phyloP scores from a whole-genome alignment of 2,329 filamentous ascomycete genomes.

The Pseudocercospora macadamiae region DNA sequence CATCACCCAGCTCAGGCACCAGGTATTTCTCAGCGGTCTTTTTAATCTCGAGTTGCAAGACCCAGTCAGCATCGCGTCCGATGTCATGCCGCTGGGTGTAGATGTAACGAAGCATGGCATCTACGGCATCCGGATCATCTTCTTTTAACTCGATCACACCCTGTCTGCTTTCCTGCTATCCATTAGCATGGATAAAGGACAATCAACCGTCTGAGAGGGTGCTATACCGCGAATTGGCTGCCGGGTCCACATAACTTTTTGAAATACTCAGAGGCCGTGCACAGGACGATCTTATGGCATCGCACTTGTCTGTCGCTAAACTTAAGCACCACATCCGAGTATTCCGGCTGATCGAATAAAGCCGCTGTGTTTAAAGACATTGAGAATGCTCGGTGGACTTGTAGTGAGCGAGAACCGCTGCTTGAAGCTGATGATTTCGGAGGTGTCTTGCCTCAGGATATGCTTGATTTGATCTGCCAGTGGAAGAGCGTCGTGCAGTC shows the following conservation, averaged over 20 bases:
- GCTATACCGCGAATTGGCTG: conserved; percentile 9
- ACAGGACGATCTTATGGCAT: conserved; percentile 19
- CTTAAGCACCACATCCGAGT: conserved; percentile 13
- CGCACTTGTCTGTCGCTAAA: conserved; percentile 12
- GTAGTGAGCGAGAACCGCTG: too few species aligned
- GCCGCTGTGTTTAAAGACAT: conserved; percentile 4
- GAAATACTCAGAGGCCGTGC: conserved; percentile 18
- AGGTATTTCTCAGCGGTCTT: background rate
- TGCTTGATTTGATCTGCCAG: too few species aligned
- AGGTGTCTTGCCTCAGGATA: too few species aligned
- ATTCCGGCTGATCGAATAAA: conserved; percentile 6
- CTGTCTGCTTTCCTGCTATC: conserved; percentile 1
- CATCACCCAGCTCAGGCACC: background rate
- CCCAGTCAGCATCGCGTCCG: background rate
- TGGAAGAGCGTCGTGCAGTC: too few species aligned
- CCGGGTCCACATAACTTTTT: conserved; percentile 8
- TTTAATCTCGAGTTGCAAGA: conserved; percentile 9
- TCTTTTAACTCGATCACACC: conserved; percentile 16
- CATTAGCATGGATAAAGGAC: background rate
- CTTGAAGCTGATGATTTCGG: too few species aligned
- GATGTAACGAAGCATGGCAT: conserved; percentile 15
- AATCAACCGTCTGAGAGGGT: background rate
- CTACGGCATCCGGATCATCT: conserved; percentile 17
- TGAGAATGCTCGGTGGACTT: background rate
- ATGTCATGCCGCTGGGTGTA: conserved; percentile 1